Evolutionary conservation across 352 stramenopile species (phyloP).

Genomic region (Hyphochytrium catenoides): DNA sequence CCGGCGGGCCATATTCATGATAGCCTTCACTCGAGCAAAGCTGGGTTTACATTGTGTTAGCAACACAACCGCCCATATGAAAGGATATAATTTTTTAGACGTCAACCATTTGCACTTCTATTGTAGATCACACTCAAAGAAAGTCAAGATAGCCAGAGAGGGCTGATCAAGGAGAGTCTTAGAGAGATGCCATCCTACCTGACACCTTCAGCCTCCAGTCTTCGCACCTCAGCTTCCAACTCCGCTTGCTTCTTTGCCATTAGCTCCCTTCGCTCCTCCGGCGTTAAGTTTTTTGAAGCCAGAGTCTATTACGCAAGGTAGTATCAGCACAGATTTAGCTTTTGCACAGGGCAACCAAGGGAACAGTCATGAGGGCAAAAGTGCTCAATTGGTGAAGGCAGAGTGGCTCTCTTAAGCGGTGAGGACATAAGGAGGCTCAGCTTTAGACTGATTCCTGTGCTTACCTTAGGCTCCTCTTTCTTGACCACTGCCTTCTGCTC

Average conservation of each 20-base stretch:
- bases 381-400: constrained; percentile 20
- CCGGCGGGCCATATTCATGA: constrained; percentile 52
- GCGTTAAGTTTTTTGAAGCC: too few relatives aligned
- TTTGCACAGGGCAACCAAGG: too few relatives aligned
- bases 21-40: constrained; percentile 55
- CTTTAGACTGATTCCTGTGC: constrained; percentile 23
- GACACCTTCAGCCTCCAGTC: constrained; percentile 40
- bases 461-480: constrained; percentile 28
- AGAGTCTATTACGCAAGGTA: too few relatives aligned
- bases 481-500: constrained; percentile 24
- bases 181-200: constrained; percentile 13
- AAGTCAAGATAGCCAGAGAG: too few relatives aligned
- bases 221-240: constrained; percentile 45
- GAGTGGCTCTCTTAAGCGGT: too few relatives aligned
- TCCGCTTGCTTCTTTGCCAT: constrained; percentile 50
- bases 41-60: too few relatives aligned
- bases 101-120: too few relatives aligned
- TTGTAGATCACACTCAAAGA: too few relatives aligned
- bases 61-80: too few relatives aligned
- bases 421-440: too few relatives aligned
- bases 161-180: neutral
- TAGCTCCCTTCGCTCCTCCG: constrained; percentile 55
- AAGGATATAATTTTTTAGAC: too few relatives aligned
- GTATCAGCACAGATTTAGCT: too few relatives aligned
- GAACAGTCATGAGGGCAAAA: constrained; percentile 5